A percentile compares a stretch with the other conserved stretches of the same genome.
These are phyloP conservation scores for Grosmannia clavigera DNA, from an alignment of 2,329 filamentous ascomycete species.

Conservation along the genomic window DNA sequence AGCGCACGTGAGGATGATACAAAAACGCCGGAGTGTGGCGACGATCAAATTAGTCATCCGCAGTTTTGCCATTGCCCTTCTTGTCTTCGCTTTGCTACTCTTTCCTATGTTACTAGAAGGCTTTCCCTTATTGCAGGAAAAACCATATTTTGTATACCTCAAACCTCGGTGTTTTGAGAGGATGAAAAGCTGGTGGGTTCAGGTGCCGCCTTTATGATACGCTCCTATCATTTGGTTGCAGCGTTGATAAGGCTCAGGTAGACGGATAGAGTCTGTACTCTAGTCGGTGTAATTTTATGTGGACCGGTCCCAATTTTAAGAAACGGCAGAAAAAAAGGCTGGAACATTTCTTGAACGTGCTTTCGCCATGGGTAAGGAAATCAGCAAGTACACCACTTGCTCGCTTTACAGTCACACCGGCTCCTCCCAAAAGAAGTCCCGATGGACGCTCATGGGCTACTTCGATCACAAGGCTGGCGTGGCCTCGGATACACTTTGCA, in stretches of 20 bases:
- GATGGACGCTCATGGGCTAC: slow-evolving; percentile 78
- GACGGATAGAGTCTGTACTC: too few relatives aligned
- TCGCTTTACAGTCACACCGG: background rate
- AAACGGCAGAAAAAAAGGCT: background rate
- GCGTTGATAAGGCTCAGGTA: too few relatives aligned
- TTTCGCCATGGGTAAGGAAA: background rate
- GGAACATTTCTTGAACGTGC: background rate
- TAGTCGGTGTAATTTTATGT: background rate
- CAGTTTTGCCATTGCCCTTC: background rate
- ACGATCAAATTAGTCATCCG: background rate
- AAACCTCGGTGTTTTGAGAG: too few relatives aligned
- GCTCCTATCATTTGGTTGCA: too few relatives aligned
- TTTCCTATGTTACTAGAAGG: background rate
- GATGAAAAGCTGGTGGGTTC: too few relatives aligned
- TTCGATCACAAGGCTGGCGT: slow-evolving; percentile 80
- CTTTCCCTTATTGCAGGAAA: background rate
- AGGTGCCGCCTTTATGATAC: too few relatives aligned
- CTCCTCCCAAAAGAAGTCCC: background rate
- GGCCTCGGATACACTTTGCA: slow-evolving; percentile 83
- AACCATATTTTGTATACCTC: background rate
- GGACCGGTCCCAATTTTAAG: background rate
- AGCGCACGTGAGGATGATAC: slow-evolving; percentile 7
- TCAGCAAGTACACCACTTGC: background rate
- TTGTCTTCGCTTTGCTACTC: background rate
- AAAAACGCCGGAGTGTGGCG: background rate